Base-by-base conservation (phyloP, 1,139 yeast genomes). In the Taiozyma onychis region DNA sequence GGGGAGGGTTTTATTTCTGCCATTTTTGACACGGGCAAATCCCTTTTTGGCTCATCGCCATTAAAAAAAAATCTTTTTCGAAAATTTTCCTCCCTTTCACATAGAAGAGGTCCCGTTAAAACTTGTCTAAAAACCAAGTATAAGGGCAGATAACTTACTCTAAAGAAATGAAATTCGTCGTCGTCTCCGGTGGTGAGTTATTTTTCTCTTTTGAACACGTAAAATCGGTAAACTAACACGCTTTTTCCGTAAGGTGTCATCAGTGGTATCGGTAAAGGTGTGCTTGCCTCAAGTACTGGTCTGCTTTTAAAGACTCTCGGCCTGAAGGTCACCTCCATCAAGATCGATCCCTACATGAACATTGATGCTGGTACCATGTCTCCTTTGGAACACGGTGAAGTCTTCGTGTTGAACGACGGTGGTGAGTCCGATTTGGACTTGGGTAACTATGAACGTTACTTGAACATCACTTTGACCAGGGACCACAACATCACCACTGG, bases 281-380 rank as follows among this genome's bases (percentile, higher is more conserved):
- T 91, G 58, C 78, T 91, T 54, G 75, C 99, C 53, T 90, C 98
- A 41, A 89, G 97, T 52, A 93, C 99, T 30, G 99, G 99, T 53
- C 82, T 95, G 71, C 73, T 93, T 60, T 80, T 95, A 71, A 95
- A 95, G 72, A 91, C 99, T 49, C 73, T 89, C 57, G 99, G 99
- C 50, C 78, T 87, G 64, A 84, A 95, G 68, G 99, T 91, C 54
- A 91, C 99, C 6, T 90, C 98, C 16, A 93, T 95, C 75, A 93
- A 93, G 71, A 93, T 93, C 65, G 99, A 93, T 74, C 99, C 99
- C 44, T 93, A 93, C 73, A 88, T 93, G 96, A 93, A 93, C 73
- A 89, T 93, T 60, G 99, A 93, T 73, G 99, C 99, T 45, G 99
- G 99, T 62, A 93, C 99, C 49, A 93, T 93, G 99, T 88, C 97